Percentiles rank a stretch among this genome's conserved stretches.
Conservation (phyloP, 2,329 filamentous ascomycete genomes). For the Clonostachys byssicola region DNA sequence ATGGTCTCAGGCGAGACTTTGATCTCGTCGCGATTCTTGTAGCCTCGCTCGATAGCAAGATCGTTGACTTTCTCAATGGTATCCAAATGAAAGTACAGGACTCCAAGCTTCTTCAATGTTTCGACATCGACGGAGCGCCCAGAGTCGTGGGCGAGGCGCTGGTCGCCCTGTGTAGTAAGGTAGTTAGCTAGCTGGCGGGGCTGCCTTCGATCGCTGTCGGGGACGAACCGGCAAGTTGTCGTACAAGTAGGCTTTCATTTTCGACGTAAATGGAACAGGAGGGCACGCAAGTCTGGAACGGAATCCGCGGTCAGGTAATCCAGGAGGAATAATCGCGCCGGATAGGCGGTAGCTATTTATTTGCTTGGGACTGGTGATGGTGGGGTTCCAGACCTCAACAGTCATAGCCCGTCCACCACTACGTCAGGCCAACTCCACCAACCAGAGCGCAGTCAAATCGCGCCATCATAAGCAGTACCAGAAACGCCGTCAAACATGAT, state of each 20-base stretch:
- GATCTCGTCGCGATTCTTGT: conserved; percentile 94
- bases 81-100: conserved; percentile 70
- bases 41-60: conserved; percentile 71
- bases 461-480: no score
- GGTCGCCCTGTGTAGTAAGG: conserved; percentile 74
- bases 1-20: conserved; percentile 81
- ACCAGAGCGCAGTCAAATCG: no score
- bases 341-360: no score
- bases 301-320: no score
- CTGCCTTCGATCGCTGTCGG: neutral
- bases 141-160: conserved; percentile 86
- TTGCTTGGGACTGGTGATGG: no score
- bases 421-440: no score
- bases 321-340: no score
- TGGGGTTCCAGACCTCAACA: no score
- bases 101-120: conserved; percentile 71
- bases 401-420: no score
- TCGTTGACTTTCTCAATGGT: conserved; percentile 64
- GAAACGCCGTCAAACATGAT: no score
- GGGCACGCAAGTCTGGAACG: no score
- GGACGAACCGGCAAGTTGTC: conserved; percentile 47
- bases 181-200: neutral
- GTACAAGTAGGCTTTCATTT: conserved; percentile 55
- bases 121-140: conserved; percentile 61
- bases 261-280: conserved; percentile 6